These are phyloP conservation scores for Santalum album DNA, from an alignment of 164 flowering plant species.

Conservation along the genomic window DNA sequence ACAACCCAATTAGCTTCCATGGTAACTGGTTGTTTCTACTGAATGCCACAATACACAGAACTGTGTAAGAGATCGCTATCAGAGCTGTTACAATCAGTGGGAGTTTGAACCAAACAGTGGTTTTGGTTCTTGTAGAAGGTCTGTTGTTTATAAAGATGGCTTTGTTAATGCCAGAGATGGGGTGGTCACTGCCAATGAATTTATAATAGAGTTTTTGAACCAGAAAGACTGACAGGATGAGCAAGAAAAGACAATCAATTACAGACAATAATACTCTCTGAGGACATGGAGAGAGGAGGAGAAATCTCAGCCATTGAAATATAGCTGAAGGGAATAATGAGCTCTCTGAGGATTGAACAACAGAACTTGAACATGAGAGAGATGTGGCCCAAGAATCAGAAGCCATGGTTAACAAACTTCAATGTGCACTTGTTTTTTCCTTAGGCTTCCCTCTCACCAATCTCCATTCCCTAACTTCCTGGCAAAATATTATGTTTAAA, in stretches of 20 bases:
- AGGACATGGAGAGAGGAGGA: constrained; percentile 80
- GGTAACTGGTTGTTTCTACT: constrained; percentile 11
- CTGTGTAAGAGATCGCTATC: constrained; percentile 29
- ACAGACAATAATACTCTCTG: constrained; percentile 55
- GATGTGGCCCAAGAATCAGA: constrained; percentile 36
- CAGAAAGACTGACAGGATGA: constrained; percentile 31
- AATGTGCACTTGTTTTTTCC: not conserved
- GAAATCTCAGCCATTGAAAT: constrained; percentile 61
- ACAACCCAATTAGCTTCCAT: constrained; percentile 49
- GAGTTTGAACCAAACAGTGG: constrained; percentile 47
- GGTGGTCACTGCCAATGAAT: constrained; percentile 14
- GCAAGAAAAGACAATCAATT: constrained; percentile 43
- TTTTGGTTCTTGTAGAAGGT: constrained; percentile 21
- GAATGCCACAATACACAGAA: constrained; percentile 38
- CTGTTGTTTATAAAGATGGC: constrained; percentile 25
- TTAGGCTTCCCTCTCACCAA: constrained; percentile 4
- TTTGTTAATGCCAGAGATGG: constrained; percentile 22
- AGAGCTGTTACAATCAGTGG: constrained; percentile 33
- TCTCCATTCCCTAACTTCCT: not conserved
- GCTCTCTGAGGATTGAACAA: constrained; percentile 11
- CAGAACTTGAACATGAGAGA: constrained; percentile 35
- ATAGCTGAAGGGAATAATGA: constrained; percentile 11
- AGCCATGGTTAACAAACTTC: constrained; percentile 17
- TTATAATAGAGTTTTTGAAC: constrained; percentile 38
- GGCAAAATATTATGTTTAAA: not conserved